phyloP scores from a whole-genome alignment of 768 basidiomycete genomes.

The Sutorius australiensis region DNA sequence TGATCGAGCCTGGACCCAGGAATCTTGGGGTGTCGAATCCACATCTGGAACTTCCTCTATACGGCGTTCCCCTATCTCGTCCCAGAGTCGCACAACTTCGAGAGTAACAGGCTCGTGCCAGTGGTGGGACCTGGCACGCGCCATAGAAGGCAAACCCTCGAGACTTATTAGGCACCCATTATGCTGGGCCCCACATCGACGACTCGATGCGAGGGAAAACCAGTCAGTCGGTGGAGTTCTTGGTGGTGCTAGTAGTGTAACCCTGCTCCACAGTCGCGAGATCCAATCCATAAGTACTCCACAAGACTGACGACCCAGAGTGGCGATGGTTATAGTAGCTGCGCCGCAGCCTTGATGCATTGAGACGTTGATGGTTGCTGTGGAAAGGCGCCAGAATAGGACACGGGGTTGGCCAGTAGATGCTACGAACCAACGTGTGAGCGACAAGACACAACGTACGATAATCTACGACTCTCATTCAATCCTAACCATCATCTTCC shows the following conservation, averaged over 20 bases:
- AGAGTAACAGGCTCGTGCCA: no score
- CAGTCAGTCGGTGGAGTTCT: background rate
- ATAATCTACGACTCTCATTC: background rate
- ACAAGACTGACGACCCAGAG: slow-evolving; percentile 19
- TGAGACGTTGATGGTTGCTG: background rate
- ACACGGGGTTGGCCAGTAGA: no score
- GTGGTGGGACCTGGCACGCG: background rate
- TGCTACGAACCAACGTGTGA: no score
- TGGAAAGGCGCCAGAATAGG: background rate
- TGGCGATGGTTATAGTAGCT: background rate
- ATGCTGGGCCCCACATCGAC: background rate
- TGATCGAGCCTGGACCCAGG: background rate
- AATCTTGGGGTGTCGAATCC: slow-evolving; percentile 7
- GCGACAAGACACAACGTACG: no score
- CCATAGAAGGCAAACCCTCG: background rate
- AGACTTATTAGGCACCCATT: background rate
- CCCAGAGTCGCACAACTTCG: no score
- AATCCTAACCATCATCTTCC: background rate
- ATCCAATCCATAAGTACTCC: slow-evolving; percentile 13
- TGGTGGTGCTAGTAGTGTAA: background rate
- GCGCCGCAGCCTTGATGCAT: background rate
- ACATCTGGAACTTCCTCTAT: slow-evolving; percentile 5
- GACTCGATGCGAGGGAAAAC: background rate
- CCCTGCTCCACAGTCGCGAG: background rate
- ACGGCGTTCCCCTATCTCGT: background rate